These are phyloP conservation scores for Rhizopogon vinicolor DNA, from an alignment of 768 basidiomycete genomes.

Conservation along the genomic window DNA sequence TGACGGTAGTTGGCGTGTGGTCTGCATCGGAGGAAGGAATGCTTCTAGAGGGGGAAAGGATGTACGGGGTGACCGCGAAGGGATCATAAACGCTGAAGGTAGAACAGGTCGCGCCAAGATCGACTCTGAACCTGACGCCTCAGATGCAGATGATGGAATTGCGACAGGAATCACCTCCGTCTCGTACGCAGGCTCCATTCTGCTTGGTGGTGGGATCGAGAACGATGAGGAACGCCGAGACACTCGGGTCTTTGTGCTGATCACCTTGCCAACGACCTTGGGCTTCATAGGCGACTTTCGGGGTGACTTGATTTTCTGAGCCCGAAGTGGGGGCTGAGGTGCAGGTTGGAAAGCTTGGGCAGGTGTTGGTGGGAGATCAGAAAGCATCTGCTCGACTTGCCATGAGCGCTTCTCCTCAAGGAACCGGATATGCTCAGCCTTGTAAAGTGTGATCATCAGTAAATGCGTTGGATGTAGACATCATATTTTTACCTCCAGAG, in stretches of 20 bases:
- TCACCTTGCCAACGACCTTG: constrained; percentile 43
- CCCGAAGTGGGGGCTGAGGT: constrained; percentile 23
- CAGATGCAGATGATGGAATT: constrained; percentile 19
- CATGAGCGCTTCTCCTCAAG: constrained; percentile 72
- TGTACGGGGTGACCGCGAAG: constrained; percentile 71
- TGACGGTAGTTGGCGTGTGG: constrained; percentile 12
- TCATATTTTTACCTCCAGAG: constrained; percentile 51
- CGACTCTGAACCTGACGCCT: constrained; percentile 14
- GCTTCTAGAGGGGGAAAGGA: constrained; percentile 52
- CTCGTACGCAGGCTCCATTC: constrained; percentile 42
- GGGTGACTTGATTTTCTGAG: constrained; percentile 27
- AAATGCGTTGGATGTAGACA: background rate
- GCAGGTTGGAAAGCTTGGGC: constrained; percentile 19
- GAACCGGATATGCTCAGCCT: constrained; percentile 61
- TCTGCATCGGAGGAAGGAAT: constrained; percentile 23
- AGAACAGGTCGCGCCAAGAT: constrained; percentile 44
- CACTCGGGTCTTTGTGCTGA: constrained; percentile 39
- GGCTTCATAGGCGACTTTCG: constrained; percentile 42
- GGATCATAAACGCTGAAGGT: constrained; percentile 70
- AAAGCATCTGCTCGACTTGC: constrained; percentile 60
- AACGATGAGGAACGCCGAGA: constrained; percentile 43
- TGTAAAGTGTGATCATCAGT: constrained; percentile 4
- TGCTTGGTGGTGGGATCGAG: constrained; percentile 30
- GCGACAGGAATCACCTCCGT: constrained; percentile 41
- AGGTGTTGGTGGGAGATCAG: constrained; percentile 48